Percentiles rank a stretch among this genome's conserved stretches.
Evolutionary conservation across 2,329 filamentous ascomycete species (phyloP).

Genomic region (Ophiostoma populinum): DNA sequence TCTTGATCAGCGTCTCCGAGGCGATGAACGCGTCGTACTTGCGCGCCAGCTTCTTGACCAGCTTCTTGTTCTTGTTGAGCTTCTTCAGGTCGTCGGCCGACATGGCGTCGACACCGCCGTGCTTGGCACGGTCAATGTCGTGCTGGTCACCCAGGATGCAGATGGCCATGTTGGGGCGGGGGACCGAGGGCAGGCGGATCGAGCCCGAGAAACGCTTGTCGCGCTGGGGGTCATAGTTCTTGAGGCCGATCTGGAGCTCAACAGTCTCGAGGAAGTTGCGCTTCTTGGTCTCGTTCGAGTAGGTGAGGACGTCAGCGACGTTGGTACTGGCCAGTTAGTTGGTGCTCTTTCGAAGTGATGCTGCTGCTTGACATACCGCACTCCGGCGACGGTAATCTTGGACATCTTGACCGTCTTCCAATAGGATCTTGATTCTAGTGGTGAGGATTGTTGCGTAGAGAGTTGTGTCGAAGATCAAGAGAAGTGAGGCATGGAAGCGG

Average conservation of each 20-base stretch:
- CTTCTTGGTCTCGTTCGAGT: conserved; percentile 88
- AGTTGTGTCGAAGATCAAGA: no score
- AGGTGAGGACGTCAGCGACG: conserved; percentile 84
- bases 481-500: no score
- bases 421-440: conserved; percentile 14
- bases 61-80: conserved; percentile 99
- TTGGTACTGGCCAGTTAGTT: conserved; percentile 40
- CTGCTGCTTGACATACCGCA: conserved; percentile 14
- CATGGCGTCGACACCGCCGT: conserved; percentile 97
- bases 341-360: background rate
- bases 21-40: conserved; percentile 99
- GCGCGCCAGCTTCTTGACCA: conserved; percentile 99
- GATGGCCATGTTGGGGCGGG: conserved; percentile 42
- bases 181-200: conserved; percentile 83
- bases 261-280: conserved; percentile 65
- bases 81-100: conserved; percentile 98
- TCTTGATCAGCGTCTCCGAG: conserved; percentile 96
- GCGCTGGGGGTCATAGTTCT: conserved; percentile 99
- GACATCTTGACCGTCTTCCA: conserved; percentile 72
- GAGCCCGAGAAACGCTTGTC: conserved; percentile 99
- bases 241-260: conserved; percentile 53
- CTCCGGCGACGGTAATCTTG: conserved; percentile 30
- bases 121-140: conserved; percentile 99
- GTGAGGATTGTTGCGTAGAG: conserved; percentile 14
- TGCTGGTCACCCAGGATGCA: conserved; percentile 57